Percentiles rank a stretch among this genome's conserved stretches.
Conservation (phyloP, 768 basidiomycete species). For the Macrocybe gigantea region DNA sequence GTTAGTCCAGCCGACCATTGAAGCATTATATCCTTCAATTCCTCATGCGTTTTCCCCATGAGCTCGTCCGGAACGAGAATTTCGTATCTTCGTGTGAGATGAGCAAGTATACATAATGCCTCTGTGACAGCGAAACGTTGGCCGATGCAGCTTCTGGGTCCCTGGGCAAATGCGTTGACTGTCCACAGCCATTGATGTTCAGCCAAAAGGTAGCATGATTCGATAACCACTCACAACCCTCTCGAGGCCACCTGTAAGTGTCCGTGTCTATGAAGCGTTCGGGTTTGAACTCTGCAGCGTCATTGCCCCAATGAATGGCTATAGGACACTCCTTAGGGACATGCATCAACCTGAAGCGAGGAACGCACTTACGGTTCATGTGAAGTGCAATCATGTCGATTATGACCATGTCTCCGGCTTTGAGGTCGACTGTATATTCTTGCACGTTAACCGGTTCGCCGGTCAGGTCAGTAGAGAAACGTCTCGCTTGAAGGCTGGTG, state of each 20-base stretch:
- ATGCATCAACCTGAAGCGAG: background rate
- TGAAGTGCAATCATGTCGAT: slow-evolving; percentile 39
- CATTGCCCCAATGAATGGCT: slow-evolving; percentile 49
- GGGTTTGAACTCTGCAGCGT: slow-evolving; percentile 39
- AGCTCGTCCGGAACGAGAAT: slow-evolving; percentile 33
- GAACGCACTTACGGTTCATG: slow-evolving; percentile 34
- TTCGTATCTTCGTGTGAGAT: slow-evolving; percentile 34
- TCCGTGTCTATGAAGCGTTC: slow-evolving; percentile 46
- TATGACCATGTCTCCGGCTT: slow-evolving; percentile 30
- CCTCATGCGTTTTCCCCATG: slow-evolving; percentile 15
- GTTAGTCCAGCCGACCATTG: slow-evolving; percentile 32
- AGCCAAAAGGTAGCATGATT: background rate
- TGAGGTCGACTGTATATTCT: slow-evolving; percentile 27
- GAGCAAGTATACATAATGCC: slow-evolving; percentile 35
- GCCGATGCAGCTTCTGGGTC: slow-evolving; percentile 42
- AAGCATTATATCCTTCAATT: slow-evolving; percentile 26
- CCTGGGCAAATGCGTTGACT: slow-evolving; percentile 41
- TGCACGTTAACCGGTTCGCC: slow-evolving; percentile 16
- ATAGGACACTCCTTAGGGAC: background rate
- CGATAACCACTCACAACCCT: slow-evolving; percentile 37
- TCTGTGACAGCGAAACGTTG: slow-evolving; percentile 42
- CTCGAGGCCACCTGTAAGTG: slow-evolving; percentile 44
- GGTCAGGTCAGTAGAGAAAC: too few species aligned
- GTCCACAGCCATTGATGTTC: background rate
- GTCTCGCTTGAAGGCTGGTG: slow-evolving; percentile 23